Evolutionary conservation across 1,139 yeast genomes (phyloP).

Genomic region (Barnettozyma hawaiiensis): DNA sequence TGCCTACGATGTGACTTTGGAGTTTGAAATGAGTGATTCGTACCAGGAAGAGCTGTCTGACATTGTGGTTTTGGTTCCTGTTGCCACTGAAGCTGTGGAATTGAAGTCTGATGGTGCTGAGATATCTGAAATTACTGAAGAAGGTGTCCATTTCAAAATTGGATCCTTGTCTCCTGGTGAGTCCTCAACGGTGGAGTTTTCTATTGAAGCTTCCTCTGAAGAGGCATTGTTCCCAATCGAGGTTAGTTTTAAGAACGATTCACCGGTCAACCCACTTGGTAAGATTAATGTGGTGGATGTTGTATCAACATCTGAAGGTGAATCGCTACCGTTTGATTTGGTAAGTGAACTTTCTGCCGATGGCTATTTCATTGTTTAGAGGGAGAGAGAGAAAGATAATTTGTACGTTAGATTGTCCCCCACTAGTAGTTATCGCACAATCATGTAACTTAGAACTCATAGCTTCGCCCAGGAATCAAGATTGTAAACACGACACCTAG

Average conservation of each 20-base stretch:
- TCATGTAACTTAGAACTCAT: constrained; percentile 8
- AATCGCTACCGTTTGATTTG: constrained; percentile 68
- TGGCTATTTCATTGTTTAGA: constrained; percentile 52
- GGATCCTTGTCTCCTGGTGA: constrained; percentile 44
- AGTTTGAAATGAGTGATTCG: constrained; percentile 62
- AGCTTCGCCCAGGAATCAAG: constrained; percentile 48
- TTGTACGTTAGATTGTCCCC: neutral
- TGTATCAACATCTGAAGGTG: constrained; percentile 32
- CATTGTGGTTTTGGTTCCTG: constrained; percentile 63
- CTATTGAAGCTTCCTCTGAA: constrained; percentile 66
- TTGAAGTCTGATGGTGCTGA: constrained; percentile 41
- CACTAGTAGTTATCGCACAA: neutral
- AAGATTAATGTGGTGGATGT: constrained; percentile 42
- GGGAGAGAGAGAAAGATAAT: neutral
- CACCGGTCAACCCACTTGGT: constrained; percentile 37
- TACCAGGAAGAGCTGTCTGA: constrained; percentile 48
- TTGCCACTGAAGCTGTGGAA: constrained; percentile 50
- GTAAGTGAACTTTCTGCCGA: constrained; percentile 59
- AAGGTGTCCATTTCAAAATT: constrained; percentile 55
- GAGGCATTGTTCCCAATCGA: constrained; percentile 88
- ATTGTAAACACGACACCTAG: constrained; percentile 44
- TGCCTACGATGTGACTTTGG: constrained; percentile 72
- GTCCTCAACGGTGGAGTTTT: constrained; percentile 75
- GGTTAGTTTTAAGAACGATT: constrained; percentile 35
- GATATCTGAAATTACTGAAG: constrained; percentile 46